Conservation (phyloP, 2,329 filamentous ascomycete species). For the Tympanopsis confertula region DNA sequence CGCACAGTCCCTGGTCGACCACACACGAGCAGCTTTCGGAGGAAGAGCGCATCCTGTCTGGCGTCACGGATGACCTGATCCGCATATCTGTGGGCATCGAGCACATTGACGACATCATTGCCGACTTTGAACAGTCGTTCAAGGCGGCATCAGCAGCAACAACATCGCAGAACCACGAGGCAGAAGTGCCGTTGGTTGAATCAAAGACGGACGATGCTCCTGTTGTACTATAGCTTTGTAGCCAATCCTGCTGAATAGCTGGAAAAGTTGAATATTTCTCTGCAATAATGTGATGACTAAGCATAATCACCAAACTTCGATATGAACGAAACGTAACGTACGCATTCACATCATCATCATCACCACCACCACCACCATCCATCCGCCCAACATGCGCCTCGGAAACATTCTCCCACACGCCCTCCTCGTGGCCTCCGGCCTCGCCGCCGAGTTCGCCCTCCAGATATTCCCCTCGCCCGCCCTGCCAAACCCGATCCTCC, state of each 20-base stretch:
- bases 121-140: slow-evolving; percentile 3
- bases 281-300: too few relatives aligned
- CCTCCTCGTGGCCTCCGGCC: not conserved
- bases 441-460: not conserved
- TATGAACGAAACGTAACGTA: too few relatives aligned
- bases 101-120: slow-evolving; percentile 5
- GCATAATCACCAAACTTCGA: too few relatives aligned
- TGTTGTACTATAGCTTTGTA: too few relatives aligned
- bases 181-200: too few relatives aligned
- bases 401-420: not conserved
- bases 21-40: slow-evolving; percentile 55
- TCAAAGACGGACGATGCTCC: too few relatives aligned
- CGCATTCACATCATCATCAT: too few relatives aligned
- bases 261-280: too few relatives aligned
- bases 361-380: not conserved
- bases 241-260: too few relatives aligned
- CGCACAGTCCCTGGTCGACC: slow-evolving; percentile 44
- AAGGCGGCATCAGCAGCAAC: slow-evolving; percentile 19
- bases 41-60: slow-evolving; percentile 45
- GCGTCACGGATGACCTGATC: slow-evolving; percentile 32
- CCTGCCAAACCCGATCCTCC: slow-evolving; percentile 10
- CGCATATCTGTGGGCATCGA: slow-evolving; percentile 4
- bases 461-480: not conserved
- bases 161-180: too few relatives aligned
- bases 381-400: not conserved